Conservation (phyloP, 192 early-diverging fungal species). For the Entomortierella chlamydospora region DNA sequence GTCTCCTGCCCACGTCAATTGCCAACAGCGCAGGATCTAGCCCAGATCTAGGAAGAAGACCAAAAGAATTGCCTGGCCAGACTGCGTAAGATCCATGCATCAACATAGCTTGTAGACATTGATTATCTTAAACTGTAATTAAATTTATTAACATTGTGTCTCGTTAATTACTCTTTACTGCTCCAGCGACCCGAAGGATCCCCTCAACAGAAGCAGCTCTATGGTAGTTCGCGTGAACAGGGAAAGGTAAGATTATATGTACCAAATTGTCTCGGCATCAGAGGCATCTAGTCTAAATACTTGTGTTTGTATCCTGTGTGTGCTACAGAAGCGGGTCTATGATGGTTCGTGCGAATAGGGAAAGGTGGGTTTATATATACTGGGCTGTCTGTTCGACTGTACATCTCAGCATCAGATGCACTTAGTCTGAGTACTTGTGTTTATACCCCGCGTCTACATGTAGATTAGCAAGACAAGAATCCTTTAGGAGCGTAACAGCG, state of each 20-base stretch:
- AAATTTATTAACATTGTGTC: neutral
- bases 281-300: neutral
- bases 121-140: neutral
- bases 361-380: slow-evolving; percentile 16
- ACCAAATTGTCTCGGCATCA: too few species aligned
- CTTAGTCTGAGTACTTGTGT: neutral
- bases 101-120: too few species aligned
- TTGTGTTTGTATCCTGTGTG: neutral
- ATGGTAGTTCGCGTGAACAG: neutral
- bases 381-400: too few species aligned
- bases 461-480: slow-evolving; percentile 25
- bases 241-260: slow-evolving; percentile 22
- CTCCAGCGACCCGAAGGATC: slow-evolving; percentile 38
- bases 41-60: slow-evolving; percentile 2
- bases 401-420: too few species aligned
- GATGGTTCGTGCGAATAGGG: neutral
- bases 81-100: slow-evolving; percentile 17
- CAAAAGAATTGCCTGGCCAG: slow-evolving; percentile 44
- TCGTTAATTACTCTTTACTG: neutral
- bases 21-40: neutral
- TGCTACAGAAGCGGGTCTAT: slow-evolving; percentile 19
- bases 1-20: slow-evolving; percentile 8
- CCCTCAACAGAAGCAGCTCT: slow-evolving; percentile 30
- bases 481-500: slow-evolving; percentile 15
- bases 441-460: neutral